A percentile compares a stretch with the other conserved stretches of the same genome.
phyloP scores from a whole-genome alignment of 108 stramenopile genomes.

The Cyclostephanos invisitatus region DNA sequence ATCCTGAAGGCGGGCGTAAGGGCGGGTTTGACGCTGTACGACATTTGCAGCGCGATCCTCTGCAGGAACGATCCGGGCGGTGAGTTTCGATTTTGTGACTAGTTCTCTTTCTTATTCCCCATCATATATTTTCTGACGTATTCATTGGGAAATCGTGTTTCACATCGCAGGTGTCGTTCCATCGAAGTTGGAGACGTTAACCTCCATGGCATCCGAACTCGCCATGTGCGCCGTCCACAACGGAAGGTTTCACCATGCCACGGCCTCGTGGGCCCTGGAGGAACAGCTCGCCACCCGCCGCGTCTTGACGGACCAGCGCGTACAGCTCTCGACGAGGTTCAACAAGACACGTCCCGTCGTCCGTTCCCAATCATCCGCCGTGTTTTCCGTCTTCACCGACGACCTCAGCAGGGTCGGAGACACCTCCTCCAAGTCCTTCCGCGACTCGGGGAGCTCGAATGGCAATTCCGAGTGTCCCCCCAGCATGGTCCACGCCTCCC shows the following conservation, averaged over 20 bases:
- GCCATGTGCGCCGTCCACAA: slow-evolving; percentile 74
- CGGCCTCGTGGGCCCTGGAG: slow-evolving; percentile 73
- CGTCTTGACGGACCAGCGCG: neutral
- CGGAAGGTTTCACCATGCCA: slow-evolving; percentile 77
- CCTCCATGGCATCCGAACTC: slow-evolving; percentile 79
- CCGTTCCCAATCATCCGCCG: slow-evolving; percentile 38
- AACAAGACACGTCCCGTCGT: slow-evolving; percentile 35
- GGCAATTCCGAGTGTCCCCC: slow-evolving; percentile 23
- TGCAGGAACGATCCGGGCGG: slow-evolving; percentile 76
- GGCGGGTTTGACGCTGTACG: slow-evolving; percentile 76
- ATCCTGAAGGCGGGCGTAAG: slow-evolving; percentile 76
- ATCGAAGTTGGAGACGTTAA: slow-evolving; percentile 74
- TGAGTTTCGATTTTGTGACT: slow-evolving; percentile 16
- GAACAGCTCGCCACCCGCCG: slow-evolving; percentile 65
- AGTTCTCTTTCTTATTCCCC: too few species aligned
- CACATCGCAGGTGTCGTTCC: slow-evolving; percentile 64
- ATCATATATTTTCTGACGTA: too few species aligned
- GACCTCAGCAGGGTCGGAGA: slow-evolving; percentile 25
- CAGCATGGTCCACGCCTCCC: slow-evolving; percentile 64
- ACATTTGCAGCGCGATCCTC: slow-evolving; percentile 78
- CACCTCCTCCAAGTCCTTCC: slow-evolving; percentile 1
- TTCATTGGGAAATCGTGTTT: too few species aligned
- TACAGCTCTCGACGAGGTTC: slow-evolving; percentile 4
- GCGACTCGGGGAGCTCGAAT: slow-evolving; percentile 1
- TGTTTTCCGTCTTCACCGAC: slow-evolving; percentile 44